Evolutionary conservation across 2,329 filamentous ascomycete genomes (phyloP), one percentile per base, ranked within the genome.

Genomic region (Westerdykella sp.): DNA sequence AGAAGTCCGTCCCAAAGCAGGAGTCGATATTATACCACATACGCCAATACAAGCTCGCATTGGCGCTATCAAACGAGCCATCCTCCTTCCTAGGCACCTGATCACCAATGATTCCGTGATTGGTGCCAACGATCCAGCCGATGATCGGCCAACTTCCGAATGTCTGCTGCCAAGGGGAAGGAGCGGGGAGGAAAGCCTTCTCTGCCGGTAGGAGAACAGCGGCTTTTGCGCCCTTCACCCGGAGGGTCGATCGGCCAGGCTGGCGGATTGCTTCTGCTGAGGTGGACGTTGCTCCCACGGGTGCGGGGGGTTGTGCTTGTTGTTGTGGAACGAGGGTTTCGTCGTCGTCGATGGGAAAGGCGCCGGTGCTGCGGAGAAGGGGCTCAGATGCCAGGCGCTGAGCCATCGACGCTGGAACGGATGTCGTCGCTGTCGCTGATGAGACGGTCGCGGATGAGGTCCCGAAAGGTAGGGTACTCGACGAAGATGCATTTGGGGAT

Each of bases 61-160:
- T 73, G 34, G 79, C 78, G 73, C 82, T 85, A 65, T 96, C 90
- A 55, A 95, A 90, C 34, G 80, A 81, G 44, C 86, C 87, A 35
- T 77, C 73, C 41, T 88, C 84, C 41, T 76, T 83, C 34, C 84
- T 75, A 6, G 87, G 87, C 32, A 91, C 80, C 60, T 84, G 77
- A 59, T 81, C 81, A 5, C 86, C 86, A 56, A 91, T 89, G 65
- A 90, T 80, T 55, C 75, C 68, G 15, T 71, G 69, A 6, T 67
- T 67, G 7, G 64, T 65, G 6, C 71, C 70, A 38, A 75, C 56
- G 30, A 73, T 63, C 46, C 60, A 66, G 4, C 62, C 65, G 34
- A 69, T 69, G 72, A 81, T 50, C 71, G 74, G 69, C 76, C 83
- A 70, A 30, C 56, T 66, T 54, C 46, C 68, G 55, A 54, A 66